Base-by-base conservation (phyloP, 495 filamentous ascomycete species). In the Aspergillus coremiiformis region DNA sequence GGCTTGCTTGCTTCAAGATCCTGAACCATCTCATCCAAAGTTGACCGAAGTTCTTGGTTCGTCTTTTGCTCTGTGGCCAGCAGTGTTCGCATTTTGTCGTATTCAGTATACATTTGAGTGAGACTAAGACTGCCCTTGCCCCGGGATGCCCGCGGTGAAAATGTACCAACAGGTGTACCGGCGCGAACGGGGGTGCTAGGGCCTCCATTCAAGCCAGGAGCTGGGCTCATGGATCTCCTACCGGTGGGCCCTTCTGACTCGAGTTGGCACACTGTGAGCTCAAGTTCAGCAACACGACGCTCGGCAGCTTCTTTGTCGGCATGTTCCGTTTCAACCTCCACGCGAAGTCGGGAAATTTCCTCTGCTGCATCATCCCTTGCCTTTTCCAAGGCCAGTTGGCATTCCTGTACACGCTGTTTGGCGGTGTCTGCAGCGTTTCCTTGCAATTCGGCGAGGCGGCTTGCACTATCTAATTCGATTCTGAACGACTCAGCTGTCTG, bases 371-470 rank as follows among this genome's bases (percentile, higher is more conserved):
- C 84, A 35, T 94, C 87, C 63, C 85, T 87, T 12, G 84, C 80
- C 50, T 87, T 82, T 47, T 95, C 88, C 33, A 95, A 63, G 10
- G 82, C 69, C 5, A 82, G 69, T 59, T 94, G 84, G 37, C 95
- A 83, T 48, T 96, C 90, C 58, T 89, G 84, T 7, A 93, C 77
- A 26, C 91, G 80, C 49, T 84, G 80, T 61, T 84, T 86, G 50
- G 91, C 83, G 0, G 87, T 93, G 44, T 86, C 76, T 0, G 89
- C 87, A 30, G 89, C 83, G 54, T 93, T 86, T 41, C 87, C 81
- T 56, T 92, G 90, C 43, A 99, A 73, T 52, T 94, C 84, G 7
- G 89, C 86, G 24, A 99, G 77, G 37, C 94, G 82, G 52, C 81
- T 82, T 3, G 83, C 78, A 43, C 83, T 84, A 32, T 95, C 89